Conservation (phyloP, 768 basidiomycete genomes). For the Podaxis sp. region DNA sequence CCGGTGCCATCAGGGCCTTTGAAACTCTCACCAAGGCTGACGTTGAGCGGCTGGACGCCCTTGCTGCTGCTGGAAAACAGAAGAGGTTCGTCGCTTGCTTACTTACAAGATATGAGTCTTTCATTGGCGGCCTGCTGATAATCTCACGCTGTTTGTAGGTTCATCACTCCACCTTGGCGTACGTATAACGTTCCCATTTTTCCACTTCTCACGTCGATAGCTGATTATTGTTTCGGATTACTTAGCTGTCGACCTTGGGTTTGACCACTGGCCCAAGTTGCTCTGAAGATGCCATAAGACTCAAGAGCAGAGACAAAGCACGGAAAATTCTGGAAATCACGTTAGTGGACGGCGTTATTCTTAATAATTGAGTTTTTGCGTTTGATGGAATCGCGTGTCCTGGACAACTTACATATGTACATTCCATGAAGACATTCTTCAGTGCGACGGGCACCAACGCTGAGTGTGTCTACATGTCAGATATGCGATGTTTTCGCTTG, state of each 20-base stretch:
- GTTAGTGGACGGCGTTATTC: not conserved
- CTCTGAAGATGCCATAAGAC: not conserved
- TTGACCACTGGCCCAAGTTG: slow-evolving; percentile 57
- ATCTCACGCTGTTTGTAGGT: slow-evolving; percentile 27
- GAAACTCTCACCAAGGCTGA: slow-evolving; percentile 49
- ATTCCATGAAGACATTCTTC: not conserved
- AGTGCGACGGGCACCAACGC: not conserved
- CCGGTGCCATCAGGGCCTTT: slow-evolving; percentile 46
- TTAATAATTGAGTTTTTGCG: not conserved
- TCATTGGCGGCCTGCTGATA: not conserved
- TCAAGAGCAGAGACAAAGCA: not conserved
- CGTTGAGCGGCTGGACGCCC: slow-evolving; percentile 52
- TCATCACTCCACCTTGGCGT: slow-evolving; percentile 73
- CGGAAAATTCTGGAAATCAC: not conserved
- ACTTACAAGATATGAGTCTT: not conserved
- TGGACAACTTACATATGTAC: not conserved
- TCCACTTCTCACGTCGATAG: slow-evolving; percentile 3
- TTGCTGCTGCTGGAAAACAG: slow-evolving; percentile 64
- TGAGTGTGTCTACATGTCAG: not conserved
- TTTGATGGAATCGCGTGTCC: not conserved
- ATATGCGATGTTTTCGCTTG: not conserved
- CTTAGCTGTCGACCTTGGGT: slow-evolving; percentile 63
- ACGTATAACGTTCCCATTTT: slow-evolving; percentile 26
- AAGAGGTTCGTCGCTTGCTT: slow-evolving; percentile 37
- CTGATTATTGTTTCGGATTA: slow-evolving; percentile 16